Evolutionary conservation across 2,329 filamentous ascomycete species (phyloP).

Genomic region (Fusarium compactum): DNA sequence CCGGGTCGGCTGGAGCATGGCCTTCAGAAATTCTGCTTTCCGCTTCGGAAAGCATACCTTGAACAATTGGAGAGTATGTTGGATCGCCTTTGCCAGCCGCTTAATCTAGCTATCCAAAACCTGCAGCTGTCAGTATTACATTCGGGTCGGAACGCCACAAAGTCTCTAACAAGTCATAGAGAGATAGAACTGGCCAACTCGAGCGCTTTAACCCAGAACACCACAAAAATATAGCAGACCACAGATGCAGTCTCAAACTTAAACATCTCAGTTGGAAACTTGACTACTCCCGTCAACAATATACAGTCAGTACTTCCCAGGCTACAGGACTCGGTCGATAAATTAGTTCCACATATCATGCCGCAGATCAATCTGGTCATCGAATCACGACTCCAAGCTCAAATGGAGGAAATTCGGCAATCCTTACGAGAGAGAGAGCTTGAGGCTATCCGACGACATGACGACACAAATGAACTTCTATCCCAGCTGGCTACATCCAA

Average conservation of each 20-base stretch:
- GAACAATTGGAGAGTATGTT: background rate
- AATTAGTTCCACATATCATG: background rate
- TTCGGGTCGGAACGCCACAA: fast-evolving
- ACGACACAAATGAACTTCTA: background rate
- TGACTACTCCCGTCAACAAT: background rate
- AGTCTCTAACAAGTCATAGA: background rate
- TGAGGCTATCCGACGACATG: background rate
- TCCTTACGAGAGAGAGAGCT: background rate
- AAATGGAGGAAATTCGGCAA: background rate
- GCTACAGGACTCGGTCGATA: background rate
- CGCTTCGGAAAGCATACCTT: background rate
- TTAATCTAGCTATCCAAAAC: background rate
- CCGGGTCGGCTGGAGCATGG: background rate
- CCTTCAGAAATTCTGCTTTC: background rate
- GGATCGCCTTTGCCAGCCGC: background rate
- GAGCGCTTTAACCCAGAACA: background rate
- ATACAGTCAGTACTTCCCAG: background rate
- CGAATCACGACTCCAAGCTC: background rate
- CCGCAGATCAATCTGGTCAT: background rate
- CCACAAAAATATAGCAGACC: background rate
- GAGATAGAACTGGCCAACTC: background rate
- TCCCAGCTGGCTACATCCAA: background rate
- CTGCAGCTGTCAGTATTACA: background rate
- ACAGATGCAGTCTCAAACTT: background rate
- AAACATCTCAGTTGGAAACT: background rate